Evolutionary conservation across 495 filamentous ascomycete species (phyloP).

Genomic region (Corynascus novoguineensis): DNA sequence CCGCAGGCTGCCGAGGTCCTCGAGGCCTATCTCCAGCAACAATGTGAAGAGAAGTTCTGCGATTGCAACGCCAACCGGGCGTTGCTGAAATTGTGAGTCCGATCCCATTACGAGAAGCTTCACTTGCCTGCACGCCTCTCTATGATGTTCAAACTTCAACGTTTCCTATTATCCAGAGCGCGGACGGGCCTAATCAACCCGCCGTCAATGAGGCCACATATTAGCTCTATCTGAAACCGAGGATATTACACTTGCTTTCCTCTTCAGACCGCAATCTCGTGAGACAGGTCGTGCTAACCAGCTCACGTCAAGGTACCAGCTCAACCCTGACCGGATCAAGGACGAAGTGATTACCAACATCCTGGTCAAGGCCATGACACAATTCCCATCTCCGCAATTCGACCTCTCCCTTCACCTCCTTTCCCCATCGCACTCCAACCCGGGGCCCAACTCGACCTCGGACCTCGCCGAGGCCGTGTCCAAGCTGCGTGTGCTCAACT

Average conservation of each 20-base stretch:
- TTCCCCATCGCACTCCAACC: slow-evolving; percentile 41
- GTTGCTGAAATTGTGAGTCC: slow-evolving; percentile 91
- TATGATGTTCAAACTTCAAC: slow-evolving; percentile 76
- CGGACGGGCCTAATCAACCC: slow-evolving; percentile 44
- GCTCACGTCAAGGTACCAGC: slow-evolving; percentile 74
- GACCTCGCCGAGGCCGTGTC: slow-evolving; percentile 79
- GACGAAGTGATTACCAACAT: slow-evolving; percentile 97
- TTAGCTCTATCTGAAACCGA: slow-evolving; percentile 58
- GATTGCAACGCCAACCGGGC: slow-evolving; percentile 96
- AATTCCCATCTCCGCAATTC: slow-evolving; percentile 97
- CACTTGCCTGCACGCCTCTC: slow-evolving; percentile 19
- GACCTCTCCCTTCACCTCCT: slow-evolving; percentile 88
- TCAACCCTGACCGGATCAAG: slow-evolving; percentile 97
- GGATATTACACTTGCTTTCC: not conserved
- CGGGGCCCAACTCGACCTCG: slow-evolving; percentile 40
- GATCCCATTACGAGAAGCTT: not conserved
- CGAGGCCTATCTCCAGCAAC: slow-evolving; percentile 89
- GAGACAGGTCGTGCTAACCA: slow-evolving; percentile 2
- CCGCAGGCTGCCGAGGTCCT: slow-evolving; percentile 91
- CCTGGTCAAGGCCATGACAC: slow-evolving; percentile 94
- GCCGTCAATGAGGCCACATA: slow-evolving; percentile 41
- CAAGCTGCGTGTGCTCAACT: slow-evolving; percentile 78
- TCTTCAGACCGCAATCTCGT: not conserved
- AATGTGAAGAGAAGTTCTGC: slow-evolving; percentile 91
- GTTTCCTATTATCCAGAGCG: slow-evolving; percentile 98